phyloP scores from a whole-genome alignment of 2,329 filamentous ascomycete species.

The Talaromyces sp. region DNA sequence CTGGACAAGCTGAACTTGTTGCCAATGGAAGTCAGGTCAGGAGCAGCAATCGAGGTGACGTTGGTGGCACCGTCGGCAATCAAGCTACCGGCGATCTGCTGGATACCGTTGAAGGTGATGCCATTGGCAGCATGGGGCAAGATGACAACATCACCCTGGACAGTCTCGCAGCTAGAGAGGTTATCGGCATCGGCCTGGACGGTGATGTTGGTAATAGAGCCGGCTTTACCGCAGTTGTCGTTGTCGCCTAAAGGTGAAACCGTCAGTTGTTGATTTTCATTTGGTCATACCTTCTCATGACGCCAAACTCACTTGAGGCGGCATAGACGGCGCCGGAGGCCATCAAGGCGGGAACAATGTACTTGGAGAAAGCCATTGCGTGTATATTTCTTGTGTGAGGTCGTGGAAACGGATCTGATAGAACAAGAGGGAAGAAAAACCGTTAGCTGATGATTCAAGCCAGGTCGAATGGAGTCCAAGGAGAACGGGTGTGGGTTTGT shows the following conservation, averaged over 20 bases:
- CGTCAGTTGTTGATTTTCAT: conserved; percentile 8
- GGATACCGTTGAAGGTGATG: conserved; percentile 58
- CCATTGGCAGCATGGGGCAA: conserved; percentile 50
- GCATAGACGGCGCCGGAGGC: conserved; percentile 49
- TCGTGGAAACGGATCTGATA: conserved; percentile 5
- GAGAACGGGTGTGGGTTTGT: conserved; percentile 3
- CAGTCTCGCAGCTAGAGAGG: conserved; percentile 61
- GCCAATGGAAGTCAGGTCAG: conserved; percentile 59
- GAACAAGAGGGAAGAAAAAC: not conserved
- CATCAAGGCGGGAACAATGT: conserved; percentile 53
- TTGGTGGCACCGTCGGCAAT: conserved; percentile 51
- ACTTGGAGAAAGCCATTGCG: conserved; percentile 51
- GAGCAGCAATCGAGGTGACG: conserved; percentile 59
- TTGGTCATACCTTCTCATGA: too few relatives aligned
- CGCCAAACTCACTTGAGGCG: conserved; percentile 29
- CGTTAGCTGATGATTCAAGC: not conserved
- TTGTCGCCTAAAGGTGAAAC: conserved; percentile 21
- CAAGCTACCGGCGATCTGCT: conserved; percentile 56
- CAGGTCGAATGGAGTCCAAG: not conserved
- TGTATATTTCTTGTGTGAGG: conserved; percentile 5
- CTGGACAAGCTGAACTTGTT: conserved; percentile 65
- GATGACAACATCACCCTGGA: conserved; percentile 65
- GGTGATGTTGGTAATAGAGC: conserved; percentile 45
- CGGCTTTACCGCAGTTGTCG: conserved; percentile 17
- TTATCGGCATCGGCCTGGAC: conserved; percentile 60